Percentiles rank a stretch among this genome's conserved stretches.
These are phyloP conservation scores for Cyclotella distinguenda DNA, from an alignment of 108 stramenopile species.

Conservation along the genomic window DNA sequence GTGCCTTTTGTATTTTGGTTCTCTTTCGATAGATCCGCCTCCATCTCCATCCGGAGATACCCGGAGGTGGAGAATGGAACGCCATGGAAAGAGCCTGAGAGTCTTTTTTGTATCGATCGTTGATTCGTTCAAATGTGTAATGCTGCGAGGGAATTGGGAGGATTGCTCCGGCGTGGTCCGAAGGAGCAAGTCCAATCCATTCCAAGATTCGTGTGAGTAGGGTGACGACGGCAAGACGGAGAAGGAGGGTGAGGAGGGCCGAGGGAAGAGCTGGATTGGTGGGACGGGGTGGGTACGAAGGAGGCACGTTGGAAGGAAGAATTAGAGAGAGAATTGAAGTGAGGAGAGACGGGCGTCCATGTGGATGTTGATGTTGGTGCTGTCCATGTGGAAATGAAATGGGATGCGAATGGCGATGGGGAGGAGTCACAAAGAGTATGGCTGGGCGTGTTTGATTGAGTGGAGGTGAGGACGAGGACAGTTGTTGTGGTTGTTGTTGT, in stretches of 20 bases:
- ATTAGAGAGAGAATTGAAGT: constrained; percentile 33
- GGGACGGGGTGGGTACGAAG: constrained; percentile 9
- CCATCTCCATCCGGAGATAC: constrained; percentile 32
- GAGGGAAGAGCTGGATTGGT: not conserved
- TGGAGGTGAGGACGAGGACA: no score
- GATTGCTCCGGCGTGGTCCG: constrained; percentile 53
- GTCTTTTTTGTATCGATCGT: constrained; percentile 77
- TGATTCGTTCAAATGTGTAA: constrained; percentile 80
- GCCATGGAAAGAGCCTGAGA: constrained; percentile 49
- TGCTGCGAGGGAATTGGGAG: constrained; percentile 63
- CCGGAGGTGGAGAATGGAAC: constrained; percentile 52
- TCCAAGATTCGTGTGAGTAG: constrained; percentile 47
- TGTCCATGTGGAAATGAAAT: constrained; percentile 8
- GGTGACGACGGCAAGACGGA: constrained; percentile 43
- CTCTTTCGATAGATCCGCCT: constrained; percentile 32
- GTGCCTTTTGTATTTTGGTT: constrained; percentile 13
- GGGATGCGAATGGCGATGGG: constrained; percentile 5
- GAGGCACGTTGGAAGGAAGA: constrained; percentile 24
- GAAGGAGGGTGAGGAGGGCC: constrained; percentile 23
- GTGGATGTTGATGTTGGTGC: constrained; percentile 2
- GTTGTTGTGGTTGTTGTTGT: no score
- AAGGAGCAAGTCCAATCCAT: constrained; percentile 43
- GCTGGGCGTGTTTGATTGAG: constrained; percentile 19
- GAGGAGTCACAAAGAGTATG: constrained; percentile 18
- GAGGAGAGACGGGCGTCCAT: constrained; percentile 29